Conservation (phyloP, 148 eudicot genomes). For the Heliamphora exappendiculata region DNA sequence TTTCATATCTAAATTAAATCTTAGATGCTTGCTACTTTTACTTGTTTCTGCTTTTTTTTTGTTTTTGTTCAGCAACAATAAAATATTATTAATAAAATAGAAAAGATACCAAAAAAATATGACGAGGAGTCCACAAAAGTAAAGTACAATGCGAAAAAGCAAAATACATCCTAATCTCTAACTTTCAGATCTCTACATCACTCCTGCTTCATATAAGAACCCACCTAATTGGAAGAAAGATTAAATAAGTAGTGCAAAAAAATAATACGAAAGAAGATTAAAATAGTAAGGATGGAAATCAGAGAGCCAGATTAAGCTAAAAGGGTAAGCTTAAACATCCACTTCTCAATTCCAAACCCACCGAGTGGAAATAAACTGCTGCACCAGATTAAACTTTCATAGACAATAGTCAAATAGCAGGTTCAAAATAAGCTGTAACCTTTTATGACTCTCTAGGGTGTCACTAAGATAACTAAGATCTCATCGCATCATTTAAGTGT, state of each 20-base stretch:
- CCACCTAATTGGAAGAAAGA: neutral
- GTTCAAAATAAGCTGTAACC: neutral
- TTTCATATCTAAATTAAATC: slow-evolving; percentile 11
- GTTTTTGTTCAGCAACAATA: too few species aligned
- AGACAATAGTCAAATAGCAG: neutral
- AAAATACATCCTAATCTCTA: too few species aligned
- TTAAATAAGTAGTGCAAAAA: neutral
- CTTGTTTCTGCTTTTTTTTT: too few species aligned
- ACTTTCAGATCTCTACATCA: too few species aligned
- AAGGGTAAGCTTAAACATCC: slow-evolving; percentile 8
- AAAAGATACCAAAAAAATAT: too few species aligned
- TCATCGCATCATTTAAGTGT: neutral
- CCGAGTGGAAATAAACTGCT: neutral
- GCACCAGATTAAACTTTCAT: neutral
- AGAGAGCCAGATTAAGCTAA: slow-evolving; percentile 2
- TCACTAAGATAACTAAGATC: neutral
- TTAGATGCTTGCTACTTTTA: slow-evolving; percentile 11
- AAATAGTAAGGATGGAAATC: neutral
- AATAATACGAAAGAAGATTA: neutral
- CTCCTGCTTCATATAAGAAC: neutral
- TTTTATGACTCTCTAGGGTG: neutral
- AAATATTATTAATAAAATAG: too few species aligned
- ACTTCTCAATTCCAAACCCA: neutral
- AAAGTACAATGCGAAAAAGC: too few species aligned
- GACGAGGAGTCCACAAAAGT: too few species aligned